Evolutionary conservation across 768 basidiomycete species (phyloP), one percentile per base, ranked within the genome.

Genomic region (Boletales sp.): DNA sequence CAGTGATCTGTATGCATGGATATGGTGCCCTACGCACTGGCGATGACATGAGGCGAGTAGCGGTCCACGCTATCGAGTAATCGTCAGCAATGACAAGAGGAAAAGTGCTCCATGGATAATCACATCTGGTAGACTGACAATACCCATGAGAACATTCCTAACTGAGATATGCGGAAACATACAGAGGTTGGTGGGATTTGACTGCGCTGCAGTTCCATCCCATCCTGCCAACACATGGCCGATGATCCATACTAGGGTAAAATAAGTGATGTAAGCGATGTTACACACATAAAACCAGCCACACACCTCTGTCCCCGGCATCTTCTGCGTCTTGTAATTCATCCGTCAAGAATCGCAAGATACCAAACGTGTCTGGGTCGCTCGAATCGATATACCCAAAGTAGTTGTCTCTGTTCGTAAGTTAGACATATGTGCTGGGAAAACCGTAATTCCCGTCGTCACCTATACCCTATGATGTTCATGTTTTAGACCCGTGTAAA

Each of bases 251-350:
- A 70, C 77, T 75, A 43, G 27, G 24, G 9, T 27, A 34, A 5
- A 9, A 24, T 17, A 38, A 8, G 19, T n/a, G n/a, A 21, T 46
- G 7, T 9, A 29, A 37, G 4, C 12, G 13, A 34, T 17, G 31
- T 15, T 19, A 41, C 13, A 24, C 12, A 40, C 2, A 1, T 2
- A 7, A 12, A 36, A 3, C 5, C 8, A 3, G 19, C 17, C 18
- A 27, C 61, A 2, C 40, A 69, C 73, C 75, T 53, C 73, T 57
- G 18, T 76, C 72, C 2, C 75, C 74, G 1, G 65, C 62, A 45
- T 77, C 76, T 53, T 78, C 77, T 1, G 76, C 74, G 18, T 65
- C 73, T 51, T 79, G 76, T 6, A 79, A 66, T 52, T 78, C 75
- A 47, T 76, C 72, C 4, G 77, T 76, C 45, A 79, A 52, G 63